Base-by-base conservation (phyloP, 306 rosid genomes). In the Castanea mollissima region DNA sequence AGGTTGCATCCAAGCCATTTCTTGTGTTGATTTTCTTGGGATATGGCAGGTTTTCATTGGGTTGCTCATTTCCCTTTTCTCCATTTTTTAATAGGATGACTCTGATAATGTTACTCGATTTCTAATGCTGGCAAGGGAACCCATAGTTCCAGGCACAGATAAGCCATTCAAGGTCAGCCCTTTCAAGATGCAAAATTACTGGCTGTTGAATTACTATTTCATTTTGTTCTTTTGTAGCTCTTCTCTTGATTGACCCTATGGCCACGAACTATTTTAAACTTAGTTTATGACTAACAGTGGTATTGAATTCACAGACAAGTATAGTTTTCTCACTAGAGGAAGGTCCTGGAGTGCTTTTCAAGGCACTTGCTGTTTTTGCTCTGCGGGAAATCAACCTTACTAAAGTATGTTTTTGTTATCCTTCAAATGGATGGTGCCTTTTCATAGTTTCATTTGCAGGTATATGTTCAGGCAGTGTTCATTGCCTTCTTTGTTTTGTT, bases 321-420 rank as follows among this genome's bases (percentile, higher is more conserved):
- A 93, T 95, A 83, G 99, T 93, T 67, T 95, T 93, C 87, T 93
- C 98, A 44, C 85, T 95, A 68, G 99, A 95, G 86, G 98, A 93
- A 81, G 98, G 99, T 73, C 98, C 99, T 49, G 98, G 99, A 78
- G 78, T 91, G 27, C 99, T 95, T 82, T 95, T 91, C 85, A 95
- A 93, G 87, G 99, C 99, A 73, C 99, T 95, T 79, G 97, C 99
- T 65, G 98, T 91, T 86, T 95, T 95, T 86, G 98, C 99, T 51
- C 74, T 93, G 80, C 99, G 98, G 68, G 89, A 88, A 78, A 90
- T 95, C 83, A 95, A 91, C 85, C 98, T 93, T 29, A 89, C 93
- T 0, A 95, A 95, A 97, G 98, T 88, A 57, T 69, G 80, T 69
- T 62, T 55, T 73, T 73, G 69, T 71, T 73, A 32, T 55, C 76